These are phyloP conservation scores for Gremmenia infestans DNA, from an alignment of 2,329 filamentous ascomycete species.

Conservation along the genomic window DNA sequence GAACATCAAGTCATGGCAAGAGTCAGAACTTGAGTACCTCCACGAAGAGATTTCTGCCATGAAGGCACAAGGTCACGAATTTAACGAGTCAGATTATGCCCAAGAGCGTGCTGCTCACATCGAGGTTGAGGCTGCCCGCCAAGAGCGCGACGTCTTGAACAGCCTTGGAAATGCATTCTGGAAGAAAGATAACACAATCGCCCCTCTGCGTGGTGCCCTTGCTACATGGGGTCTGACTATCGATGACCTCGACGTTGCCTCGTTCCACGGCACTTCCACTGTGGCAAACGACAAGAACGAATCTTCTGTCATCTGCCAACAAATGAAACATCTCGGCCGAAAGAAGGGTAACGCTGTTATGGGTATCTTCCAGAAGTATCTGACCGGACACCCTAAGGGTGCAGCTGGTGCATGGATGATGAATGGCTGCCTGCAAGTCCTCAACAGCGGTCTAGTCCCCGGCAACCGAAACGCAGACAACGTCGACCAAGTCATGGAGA, in stretches of 20 bases:
- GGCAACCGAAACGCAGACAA: slow-evolving; percentile 99
- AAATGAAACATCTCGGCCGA: slow-evolving; percentile 89
- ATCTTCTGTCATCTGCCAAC: slow-evolving; percentile 93
- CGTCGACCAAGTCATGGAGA: slow-evolving; percentile 90
- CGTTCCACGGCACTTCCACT: slow-evolving; percentile 98
- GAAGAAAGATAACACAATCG: slow-evolving; percentile 91
- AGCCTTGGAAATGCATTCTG: slow-evolving; percentile 98
- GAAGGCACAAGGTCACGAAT: slow-evolving; percentile 70
- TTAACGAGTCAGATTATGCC: slow-evolving; percentile 80
- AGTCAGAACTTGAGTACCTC: slow-evolving; percentile 87
- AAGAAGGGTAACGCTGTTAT: slow-evolving; percentile 94
- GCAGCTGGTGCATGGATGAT: slow-evolving; percentile 99
- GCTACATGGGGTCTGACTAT: slow-evolving; percentile 98
- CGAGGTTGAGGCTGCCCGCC: slow-evolving; percentile 77
- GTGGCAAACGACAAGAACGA: slow-evolving; percentile 99
- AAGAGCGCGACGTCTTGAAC: slow-evolving; percentile 88
- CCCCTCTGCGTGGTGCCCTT: slow-evolving; percentile 89
- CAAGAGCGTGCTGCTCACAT: slow-evolving; percentile 82
- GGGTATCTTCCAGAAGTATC: slow-evolving; percentile 98
- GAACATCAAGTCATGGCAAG: slow-evolving; percentile 95
- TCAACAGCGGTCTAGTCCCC: slow-evolving; percentile 89
- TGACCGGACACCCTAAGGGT: slow-evolving; percentile 98
- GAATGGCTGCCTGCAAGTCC: slow-evolving; percentile 93
- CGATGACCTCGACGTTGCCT: slow-evolving; percentile 90
- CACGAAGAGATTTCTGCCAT: slow-evolving; percentile 90